Percentiles rank a stretch among this genome's conserved stretches.
Conservation (phyloP, 768 basidiomycete species). For the Clavulina sp. region DNA sequence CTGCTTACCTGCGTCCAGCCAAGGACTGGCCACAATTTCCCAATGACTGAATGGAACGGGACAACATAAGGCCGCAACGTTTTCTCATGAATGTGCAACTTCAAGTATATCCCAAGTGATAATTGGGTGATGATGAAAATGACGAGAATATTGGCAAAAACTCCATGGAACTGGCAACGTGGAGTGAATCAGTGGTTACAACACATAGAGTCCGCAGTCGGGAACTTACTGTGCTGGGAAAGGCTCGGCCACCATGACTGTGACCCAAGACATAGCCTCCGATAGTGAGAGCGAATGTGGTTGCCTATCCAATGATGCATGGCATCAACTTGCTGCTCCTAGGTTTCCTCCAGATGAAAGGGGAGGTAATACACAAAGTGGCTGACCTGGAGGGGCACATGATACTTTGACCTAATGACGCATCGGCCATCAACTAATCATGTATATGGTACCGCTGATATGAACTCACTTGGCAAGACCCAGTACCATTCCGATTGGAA, state of each 20-base stretch:
- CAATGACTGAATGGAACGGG: constrained; percentile 54
- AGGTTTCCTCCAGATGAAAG: background rate
- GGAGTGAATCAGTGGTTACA: background rate
- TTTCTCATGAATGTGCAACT: constrained; percentile 73
- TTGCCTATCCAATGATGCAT: too few species aligned
- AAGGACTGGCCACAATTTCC: constrained; percentile 65
- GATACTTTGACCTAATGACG: constrained; percentile 52
- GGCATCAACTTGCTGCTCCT: too few species aligned
- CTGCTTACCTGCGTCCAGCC: constrained; percentile 52
- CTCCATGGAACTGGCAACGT: constrained; percentile 30
- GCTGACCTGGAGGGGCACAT: constrained; percentile 70
- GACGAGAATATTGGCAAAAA: constrained; percentile 43
- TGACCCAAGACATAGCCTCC: constrained; percentile 74
- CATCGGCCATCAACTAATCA: constrained; percentile 4
- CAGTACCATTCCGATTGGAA: constrained; percentile 46
- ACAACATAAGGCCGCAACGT: constrained; percentile 57
- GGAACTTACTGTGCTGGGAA: constrained; percentile 36
- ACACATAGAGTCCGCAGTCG: background rate
- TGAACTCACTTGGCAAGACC: constrained; percentile 20
- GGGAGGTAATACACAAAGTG: background rate
- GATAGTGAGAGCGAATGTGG: constrained; percentile 49
- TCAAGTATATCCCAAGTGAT: constrained; percentile 69
- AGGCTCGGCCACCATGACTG: constrained; percentile 64
- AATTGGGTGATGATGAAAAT: constrained; percentile 51
- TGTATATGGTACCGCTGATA: background rate